Base-by-base conservation (phyloP, 148 eudicot species). In the Diospyros kaki region DNA sequence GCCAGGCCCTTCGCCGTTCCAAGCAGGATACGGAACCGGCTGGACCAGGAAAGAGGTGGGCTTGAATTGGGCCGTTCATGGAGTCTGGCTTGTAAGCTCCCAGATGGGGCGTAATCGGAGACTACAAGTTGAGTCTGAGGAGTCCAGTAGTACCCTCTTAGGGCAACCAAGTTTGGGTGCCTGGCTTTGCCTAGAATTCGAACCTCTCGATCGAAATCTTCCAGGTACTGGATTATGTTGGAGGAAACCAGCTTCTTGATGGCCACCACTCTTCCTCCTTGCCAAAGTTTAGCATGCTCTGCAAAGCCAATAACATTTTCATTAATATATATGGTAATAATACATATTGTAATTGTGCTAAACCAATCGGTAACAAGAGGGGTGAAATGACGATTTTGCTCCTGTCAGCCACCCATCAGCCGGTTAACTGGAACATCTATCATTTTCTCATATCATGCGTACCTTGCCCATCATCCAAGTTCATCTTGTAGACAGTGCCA, bases 91-190 rank as follows among this genome's bases (percentile, higher is more conserved):
- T 91, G 98, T 42, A 96, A 79, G 74, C 90, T 93, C 5, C 91
- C 94, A 41, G 84, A 84, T 0, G 84, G 72, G 38, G 86, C 94
- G 68, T 66, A 89, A 56, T 96, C 98, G 2, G 99, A 88, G 28
- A 96, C 91, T 68, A 96, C 72, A 15, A 96, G 90, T 72, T 96
- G 94, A 59, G 89, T 17, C 6, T 91, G 87, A 73, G 97, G 98
- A 73, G 97, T 93, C 98, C 98, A 96, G 64, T 88, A 91, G 83
- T 91, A 96, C 64, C 99, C 99, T 84, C 80, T 87, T 7, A 96
- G 79, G 8, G 89, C 46, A 50, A 86, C 80, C 73, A 96, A 54
- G 80, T 91, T 89, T 45, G 85, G 84, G 80, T 96, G 94, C 73
- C 80, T 88, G 13, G 90, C 97, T 81, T 89, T 91, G 9, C 89